Base-by-base conservation (phyloP, 1,284 basidiomycete species). In the Austroboletus niveus region DNA sequence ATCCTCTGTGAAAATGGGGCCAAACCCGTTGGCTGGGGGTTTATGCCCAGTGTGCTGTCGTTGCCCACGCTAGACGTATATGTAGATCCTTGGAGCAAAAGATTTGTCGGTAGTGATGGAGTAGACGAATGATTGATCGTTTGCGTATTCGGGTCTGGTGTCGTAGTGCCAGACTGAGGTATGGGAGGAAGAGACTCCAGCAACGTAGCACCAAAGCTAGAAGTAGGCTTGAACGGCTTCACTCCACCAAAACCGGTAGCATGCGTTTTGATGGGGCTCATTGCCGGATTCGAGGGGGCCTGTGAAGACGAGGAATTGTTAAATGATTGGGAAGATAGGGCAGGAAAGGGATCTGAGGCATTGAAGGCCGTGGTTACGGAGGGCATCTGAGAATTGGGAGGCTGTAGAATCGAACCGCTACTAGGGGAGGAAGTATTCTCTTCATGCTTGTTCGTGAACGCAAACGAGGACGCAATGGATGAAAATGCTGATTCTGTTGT, bases 191-290 rank as follows among this genome's bases (percentile, higher is more conserved):
- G 71, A 1, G 84, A 83, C 53, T 92, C 89, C 50, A 94, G 69
- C 31, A 96, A 69, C 14, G 84, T 82, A 36, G 89, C 85, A 32
- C 94, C 94, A 66, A 98, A 98, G 31, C 84, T 88, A 1, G 89
- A 92, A 0, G 89, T 83, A 2, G 94, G 94, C 69, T 95, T 94
- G 81, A 98, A 98, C 2, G 91, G 79, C 69, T 92, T 94, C 58
- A 97, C 72, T 2, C 87, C 89, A 27, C 78, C 75, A 60, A 88
- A 92, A 1, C 94, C 94, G 2, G 94, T 97, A 36, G 76, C 66
- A 62, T 97, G 94, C 1, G 89, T 74, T 61, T 85, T 82, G 8
- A 94, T 59, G 7, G 76, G 69, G 20, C 45, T 34, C 7, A 39
- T 40, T 8, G 47, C 11, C 5, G 67, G 59, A 41, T 63, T 62